Evolutionary conservation across 1,139 yeast species (phyloP), one percentile per base, ranked within the genome.

Genomic region (Debaryomyces fabryi): DNA sequence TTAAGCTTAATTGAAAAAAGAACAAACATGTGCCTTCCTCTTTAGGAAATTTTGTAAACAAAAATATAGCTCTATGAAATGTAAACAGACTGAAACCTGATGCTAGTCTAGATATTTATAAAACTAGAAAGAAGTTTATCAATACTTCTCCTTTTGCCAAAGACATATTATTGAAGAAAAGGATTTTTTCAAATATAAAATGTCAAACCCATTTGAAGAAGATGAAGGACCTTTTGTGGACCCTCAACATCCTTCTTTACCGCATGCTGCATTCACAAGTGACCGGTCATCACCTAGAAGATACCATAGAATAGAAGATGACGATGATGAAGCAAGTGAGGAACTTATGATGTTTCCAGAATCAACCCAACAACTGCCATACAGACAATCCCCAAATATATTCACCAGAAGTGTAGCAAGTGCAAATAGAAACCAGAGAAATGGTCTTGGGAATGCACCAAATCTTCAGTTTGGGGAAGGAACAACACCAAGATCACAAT

Each of bases 361-460:
- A 34, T 64, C 70, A n/a, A 52, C 56, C 9, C 62, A 60, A 39
- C 58, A 57, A 29, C 44, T 40, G 43, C 64, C 56, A 10, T 36
- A 52, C 9, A 65, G 74, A 52, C 77, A 71, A 45, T 75, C 80
- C 5, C 81, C 81, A 0, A 74, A 73, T 51, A 76, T 76, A 18
- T 76, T 74, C 50, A 56, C 79, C 35, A 58, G 79, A 58, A 59
- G 86, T 76, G 59, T 90, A 77, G 62, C 88, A 59, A 53, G 61
- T 43, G 49, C 57, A 42, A 55, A 49, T 44, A 41, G 56, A 21
- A 58, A 49, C 39, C 35, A 10, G 13, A 52, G 53, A 45, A 51
- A 55, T 29, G 58, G 52, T 2, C 51, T 66, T 33, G 61, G 58
- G 18, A 58, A 56, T 27, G 62, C 72, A 6, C 73, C 73, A 2